Evolutionary conservation across 1,139 yeast species (phyloP), one percentile per base, ranked within the genome.

Genomic region (Suhomyces bolitotheri): DNA sequence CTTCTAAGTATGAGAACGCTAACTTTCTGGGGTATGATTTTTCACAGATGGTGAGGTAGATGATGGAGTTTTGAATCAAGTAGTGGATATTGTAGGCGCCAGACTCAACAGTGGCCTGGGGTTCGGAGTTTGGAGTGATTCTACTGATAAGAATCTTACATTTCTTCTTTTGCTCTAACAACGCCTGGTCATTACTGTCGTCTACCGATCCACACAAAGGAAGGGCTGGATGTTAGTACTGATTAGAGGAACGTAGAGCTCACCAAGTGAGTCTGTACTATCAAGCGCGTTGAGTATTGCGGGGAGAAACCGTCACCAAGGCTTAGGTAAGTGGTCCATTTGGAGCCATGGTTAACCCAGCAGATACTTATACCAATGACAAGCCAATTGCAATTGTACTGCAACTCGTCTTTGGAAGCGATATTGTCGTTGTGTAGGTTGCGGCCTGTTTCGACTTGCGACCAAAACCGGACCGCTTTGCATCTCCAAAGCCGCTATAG

Each of bases 201-300:
- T 90, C 97, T 11, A 88, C 92, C 2, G 96, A 85, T n/a, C 95
- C 95, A 44, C 95, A 81, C 39, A 90, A 71, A 13, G 97, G 97
- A 40, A 89, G 80, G 3, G 92, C 92, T 80, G 31, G 11, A 17
- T 2, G 52, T 53, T 49, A 54, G 56, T 47, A 33, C 17, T 16
- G 20, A 6, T 17, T 17, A 8, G 20, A 17, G 20, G n/a, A 17
- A 17, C 20, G 20, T 17, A 17, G 20, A 17, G 20, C 7, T 17
- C 30, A 12, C 7, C 9, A 7, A 14, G 4, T n/a, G 20, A n/a
- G n/a, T n/a, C n/a, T n/a, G n/a, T n/a, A n/a, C n/a, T n/a, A n/a
- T n/a, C n/a, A n/a, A n/a, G n/a, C n/a, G n/a, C n/a, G n/a, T n/a
- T n/a, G n/a, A n/a, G n/a, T n/a, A n/a, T n/a, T n/a, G n/a, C n/a